These are phyloP conservation scores for Gamarada debralockiae DNA, from an alignment of 495 filamentous ascomycete genomes.

Conservation along the genomic window DNA sequence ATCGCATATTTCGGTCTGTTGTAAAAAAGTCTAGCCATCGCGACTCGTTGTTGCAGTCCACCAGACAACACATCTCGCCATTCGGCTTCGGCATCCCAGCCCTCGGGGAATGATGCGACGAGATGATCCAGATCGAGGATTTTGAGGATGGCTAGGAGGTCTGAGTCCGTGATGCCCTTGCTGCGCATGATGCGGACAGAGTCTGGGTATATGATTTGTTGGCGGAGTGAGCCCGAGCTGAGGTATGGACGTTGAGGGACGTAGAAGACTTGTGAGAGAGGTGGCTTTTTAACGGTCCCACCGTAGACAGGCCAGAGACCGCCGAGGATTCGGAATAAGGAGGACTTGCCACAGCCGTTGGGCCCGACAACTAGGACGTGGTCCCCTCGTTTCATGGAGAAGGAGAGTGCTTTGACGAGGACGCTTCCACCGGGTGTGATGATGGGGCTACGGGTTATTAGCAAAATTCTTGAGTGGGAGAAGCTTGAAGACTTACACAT, in stretches of 20 bases:
- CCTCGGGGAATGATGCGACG: slow-evolving; percentile 70
- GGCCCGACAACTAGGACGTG: slow-evolving; percentile 94
- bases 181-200: slow-evolving; percentile 79
- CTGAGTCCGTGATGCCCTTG: slow-evolving; percentile 77
- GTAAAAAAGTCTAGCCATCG: slow-evolving; percentile 96
- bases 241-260: slow-evolving; percentile 96
- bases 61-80: slow-evolving; percentile 90
- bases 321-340: slow-evolving; percentile 91
- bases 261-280: slow-evolving; percentile 91
- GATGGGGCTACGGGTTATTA: slow-evolving; percentile 58
- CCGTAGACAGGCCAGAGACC: slow-evolving; percentile 99
- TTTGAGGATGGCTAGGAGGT: slow-evolving; percentile 71
- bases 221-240: slow-evolving; percentile 79
- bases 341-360: slow-evolving; percentile 96
- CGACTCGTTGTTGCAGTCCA: slow-evolving; percentile 93
- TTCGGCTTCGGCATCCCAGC: slow-evolving; percentile 94
- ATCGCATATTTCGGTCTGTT: slow-evolving; percentile 91
- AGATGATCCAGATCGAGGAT: slow-evolving; percentile 79
- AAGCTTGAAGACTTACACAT: slow-evolving; percentile 50
- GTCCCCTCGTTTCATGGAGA: slow-evolving; percentile 78
- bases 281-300: slow-evolving; percentile 84
- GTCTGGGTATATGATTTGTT: slow-evolving; percentile 97
- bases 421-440: slow-evolving; percentile 96
- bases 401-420: slow-evolving; percentile 76
- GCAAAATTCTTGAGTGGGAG: not conserved